Base-by-base conservation (phyloP, 2,329 filamentous ascomycete genomes). In the Xylaria sp. region DNA sequence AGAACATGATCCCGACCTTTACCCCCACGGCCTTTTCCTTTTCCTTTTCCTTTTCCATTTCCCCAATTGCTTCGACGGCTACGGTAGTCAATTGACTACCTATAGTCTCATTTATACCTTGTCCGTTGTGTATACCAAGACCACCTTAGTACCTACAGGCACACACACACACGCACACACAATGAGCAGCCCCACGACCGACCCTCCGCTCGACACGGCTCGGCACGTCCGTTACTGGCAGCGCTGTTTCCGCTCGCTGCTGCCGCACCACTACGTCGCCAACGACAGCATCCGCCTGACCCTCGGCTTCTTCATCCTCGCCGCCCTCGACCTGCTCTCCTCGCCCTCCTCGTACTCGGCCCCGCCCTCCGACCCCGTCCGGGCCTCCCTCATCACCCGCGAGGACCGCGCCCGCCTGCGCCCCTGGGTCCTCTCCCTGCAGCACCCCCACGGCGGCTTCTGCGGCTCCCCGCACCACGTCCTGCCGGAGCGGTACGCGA, bases 231-330 rank as follows among this genome's bases (percentile, higher is more conserved):
- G 89, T 69, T 99, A 97, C 81, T 99, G 92, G 88, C 84, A 92
- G 62, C 87, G 92, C 69, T 97, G 93, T 71, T 82, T 94, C 61
- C 89, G 88, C 70, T 88, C 87, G 20, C 82, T 88, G 57, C 85
- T 99, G 6, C 94, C 94, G 0, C 82, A 86, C 42, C 81, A 85
- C 59, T 99, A 97, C 77, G 95, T 90, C 16, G 81, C 86, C 70
- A 94, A 89, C 71, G 94, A 99, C 76, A 91, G 91, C 63, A 93
- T 88, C 66, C 92, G 94, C 66, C 89, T 97, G 78, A 89, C 89
- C 4, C 85, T 97, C 50, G 92, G 86, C 62, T 96, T 88, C 77
- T 96, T 99, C 78, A 92, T 89, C 62, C 76, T 97, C 65, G 88
- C 91, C 7, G 91, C 91, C 1, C 80, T 96, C 44, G 91, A 96